Percentiles rank a stretch among this genome's conserved stretches.
phyloP scores from a whole-genome alignment of 805 yeast genomes.

The Zygosaccharomyces pseudorouxii region DNA sequence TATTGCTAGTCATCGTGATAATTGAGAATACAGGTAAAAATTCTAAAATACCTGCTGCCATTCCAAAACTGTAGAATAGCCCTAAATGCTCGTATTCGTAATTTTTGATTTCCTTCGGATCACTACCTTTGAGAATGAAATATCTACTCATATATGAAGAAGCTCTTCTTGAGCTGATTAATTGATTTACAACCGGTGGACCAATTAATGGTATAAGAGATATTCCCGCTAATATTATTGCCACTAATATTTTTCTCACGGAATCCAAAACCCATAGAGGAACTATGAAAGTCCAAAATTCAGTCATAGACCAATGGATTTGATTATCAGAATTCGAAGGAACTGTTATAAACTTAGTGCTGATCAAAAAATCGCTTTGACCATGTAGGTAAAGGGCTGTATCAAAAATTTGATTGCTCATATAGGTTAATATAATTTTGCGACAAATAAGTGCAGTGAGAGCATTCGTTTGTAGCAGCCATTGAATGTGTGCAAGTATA shows the following conservation, averaged over 20 bases:
- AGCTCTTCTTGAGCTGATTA: conserved; percentile 29
- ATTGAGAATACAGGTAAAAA: conserved; percentile 50
- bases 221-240: conserved; percentile 14
- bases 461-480: conserved; percentile 29
- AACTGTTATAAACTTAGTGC: conserved; percentile 13
- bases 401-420: conserved; percentile 25
- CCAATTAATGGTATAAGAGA: conserved; percentile 35
- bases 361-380: conserved; percentile 16
- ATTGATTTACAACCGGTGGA: conserved; percentile 29
- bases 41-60: conserved; percentile 48
- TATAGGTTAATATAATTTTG: conserved; percentile 23
- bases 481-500: conserved; percentile 29
- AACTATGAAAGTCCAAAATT: conserved; percentile 22
- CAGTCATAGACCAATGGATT: conserved; percentile 7
- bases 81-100: conserved; percentile 37
- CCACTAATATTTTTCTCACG: conserved; percentile 9
- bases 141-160: conserved; percentile 26
- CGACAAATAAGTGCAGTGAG: conserved; percentile 25
- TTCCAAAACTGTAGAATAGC: conserved; percentile 47
- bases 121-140: conserved; percentile 19
- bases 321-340: neutral
- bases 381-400: conserved; percentile 19
- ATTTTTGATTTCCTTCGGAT: conserved; percentile 31
- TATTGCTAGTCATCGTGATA: conserved; percentile 53
- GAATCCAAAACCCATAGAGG: conserved; percentile 11